Evolutionary conservation across 1,284 basidiomycete genomes (phyloP).

Genomic region (Leccinum griseonigrum): DNA sequence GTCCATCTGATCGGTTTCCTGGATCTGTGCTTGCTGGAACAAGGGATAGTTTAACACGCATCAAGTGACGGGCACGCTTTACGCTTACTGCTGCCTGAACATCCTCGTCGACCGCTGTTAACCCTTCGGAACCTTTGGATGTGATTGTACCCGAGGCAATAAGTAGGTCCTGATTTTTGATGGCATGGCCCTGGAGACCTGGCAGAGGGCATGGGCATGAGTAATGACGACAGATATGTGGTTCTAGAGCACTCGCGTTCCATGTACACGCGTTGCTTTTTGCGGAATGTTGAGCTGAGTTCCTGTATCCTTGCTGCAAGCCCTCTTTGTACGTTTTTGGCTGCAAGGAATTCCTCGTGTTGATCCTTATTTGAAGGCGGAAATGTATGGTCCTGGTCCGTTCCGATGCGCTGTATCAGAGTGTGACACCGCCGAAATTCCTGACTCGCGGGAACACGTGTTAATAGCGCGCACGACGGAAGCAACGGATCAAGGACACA

Average conservation of each 20-base stretch:
- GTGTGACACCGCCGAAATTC: slow-evolving; percentile 83
- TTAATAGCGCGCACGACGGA: slow-evolving; percentile 15
- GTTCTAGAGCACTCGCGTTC: slow-evolving; percentile 70
- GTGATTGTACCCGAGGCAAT: slow-evolving; percentile 82
- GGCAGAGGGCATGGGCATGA: slow-evolving; percentile 20
- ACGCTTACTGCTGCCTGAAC: slow-evolving; percentile 65
- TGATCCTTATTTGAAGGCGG: slow-evolving; percentile 46
- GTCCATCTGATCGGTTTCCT: slow-evolving; percentile 36
- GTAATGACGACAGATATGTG: slow-evolving; percentile 11
- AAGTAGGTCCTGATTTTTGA: slow-evolving; percentile 90
- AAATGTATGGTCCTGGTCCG: slow-evolving; percentile 48
- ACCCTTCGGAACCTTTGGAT: slow-evolving; percentile 75
- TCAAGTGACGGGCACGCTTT: slow-evolving; percentile 6
- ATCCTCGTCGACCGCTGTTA: slow-evolving; percentile 84
- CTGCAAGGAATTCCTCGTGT: slow-evolving; percentile 64
- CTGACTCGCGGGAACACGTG: slow-evolving; percentile 39
- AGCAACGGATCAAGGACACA: slow-evolving; percentile 24
- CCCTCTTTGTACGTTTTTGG: slow-evolving; percentile 95
- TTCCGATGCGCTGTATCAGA: slow-evolving; percentile 73
- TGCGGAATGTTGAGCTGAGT: slow-evolving; percentile 89
- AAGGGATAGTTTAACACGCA: slow-evolving; percentile 19
- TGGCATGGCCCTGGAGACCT: slow-evolving; percentile 93
- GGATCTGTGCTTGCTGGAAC: slow-evolving; percentile 39
- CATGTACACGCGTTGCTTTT: slow-evolving; percentile 97
- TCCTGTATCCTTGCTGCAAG: slow-evolving; percentile 95